These are phyloP conservation scores for Dryas drummondii DNA, from an alignment of 306 rosid genomes.

Conservation along the genomic window DNA sequence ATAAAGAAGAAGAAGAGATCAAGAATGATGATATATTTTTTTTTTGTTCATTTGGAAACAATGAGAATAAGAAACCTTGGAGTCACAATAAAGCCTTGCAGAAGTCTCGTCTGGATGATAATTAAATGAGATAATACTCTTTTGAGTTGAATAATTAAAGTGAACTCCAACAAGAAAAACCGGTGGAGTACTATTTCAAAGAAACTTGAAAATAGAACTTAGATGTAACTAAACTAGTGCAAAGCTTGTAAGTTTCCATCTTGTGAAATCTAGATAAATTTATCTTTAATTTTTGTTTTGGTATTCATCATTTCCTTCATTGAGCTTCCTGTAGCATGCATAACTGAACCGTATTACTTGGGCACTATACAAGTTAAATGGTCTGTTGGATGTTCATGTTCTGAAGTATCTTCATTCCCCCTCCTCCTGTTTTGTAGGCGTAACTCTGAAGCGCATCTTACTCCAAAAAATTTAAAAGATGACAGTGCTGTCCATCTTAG, in stretches of 20 bases:
- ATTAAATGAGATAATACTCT: neutral
- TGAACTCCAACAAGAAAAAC: neutral
- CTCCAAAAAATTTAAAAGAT: constrained; percentile 47
- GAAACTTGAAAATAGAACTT: neutral
- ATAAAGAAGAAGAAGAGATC: neutral
- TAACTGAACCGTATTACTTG: neutral
- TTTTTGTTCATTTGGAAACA: neutral
- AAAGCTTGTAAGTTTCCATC: neutral
- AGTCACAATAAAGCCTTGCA: constrained; percentile 1
- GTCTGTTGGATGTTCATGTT: neutral
- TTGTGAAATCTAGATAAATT: neutral
- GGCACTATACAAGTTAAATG: neutral
- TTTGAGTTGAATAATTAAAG: neutral
- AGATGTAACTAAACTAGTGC: neutral
- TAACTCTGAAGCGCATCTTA: constrained; percentile 41
- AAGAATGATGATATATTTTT: neutral
- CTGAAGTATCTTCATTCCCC: neutral
- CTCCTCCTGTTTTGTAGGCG: constrained; percentile 35
- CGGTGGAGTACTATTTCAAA: neutral
- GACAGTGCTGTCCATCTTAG: constrained; percentile 41
- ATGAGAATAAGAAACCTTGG: neutral
- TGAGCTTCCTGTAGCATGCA: neutral
- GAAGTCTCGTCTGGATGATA: neutral
- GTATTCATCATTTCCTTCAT: neutral
- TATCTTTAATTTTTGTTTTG: neutral